These are phyloP conservation scores for Starmerella roubikii DNA, from an alignment of 805 yeast species.

Conservation along the genomic window DNA sequence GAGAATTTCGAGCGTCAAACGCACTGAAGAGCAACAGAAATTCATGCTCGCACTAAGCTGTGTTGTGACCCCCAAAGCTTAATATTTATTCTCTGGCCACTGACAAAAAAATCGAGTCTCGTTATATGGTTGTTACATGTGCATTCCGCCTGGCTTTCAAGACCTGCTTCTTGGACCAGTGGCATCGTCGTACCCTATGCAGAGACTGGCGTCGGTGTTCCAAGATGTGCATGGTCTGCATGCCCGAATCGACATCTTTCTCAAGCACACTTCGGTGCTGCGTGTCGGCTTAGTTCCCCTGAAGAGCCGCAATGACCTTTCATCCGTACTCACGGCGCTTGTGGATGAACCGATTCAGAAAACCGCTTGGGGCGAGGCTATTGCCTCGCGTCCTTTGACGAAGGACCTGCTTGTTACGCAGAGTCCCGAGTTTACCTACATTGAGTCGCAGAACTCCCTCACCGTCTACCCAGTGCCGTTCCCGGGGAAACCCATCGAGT, in stretches of 20 bases:
- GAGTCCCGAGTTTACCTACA: conserved; percentile 21
- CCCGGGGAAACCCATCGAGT: conserved; percentile 20
- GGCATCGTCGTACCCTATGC: too few relatives aligned
- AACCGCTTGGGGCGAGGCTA: conserved; percentile 23
- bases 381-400: conserved; percentile 22
- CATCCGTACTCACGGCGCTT: conserved; percentile 22
- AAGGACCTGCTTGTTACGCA: conserved; percentile 25
- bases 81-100: not conserved
- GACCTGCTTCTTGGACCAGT: too few relatives aligned
- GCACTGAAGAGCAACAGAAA: too few relatives aligned
- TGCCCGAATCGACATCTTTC: conserved; percentile 19
- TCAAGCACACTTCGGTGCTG: conserved; percentile 16
- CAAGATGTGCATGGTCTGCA: conserved; percentile 21
- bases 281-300: conserved; percentile 24
- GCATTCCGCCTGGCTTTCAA: too few relatives aligned
- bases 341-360: conserved; percentile 27
- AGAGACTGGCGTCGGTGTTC: conserved; percentile 19
- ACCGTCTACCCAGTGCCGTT: conserved; percentile 23
- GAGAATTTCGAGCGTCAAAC: too few relatives aligned
- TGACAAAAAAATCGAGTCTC: not conserved
- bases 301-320: conserved; percentile 17
- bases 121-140: too few relatives aligned
- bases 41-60: too few relatives aligned
- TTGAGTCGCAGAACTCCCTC: conserved; percentile 25
- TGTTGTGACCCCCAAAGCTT: too few relatives aligned